phyloP scores from a whole-genome alignment of 2,329 filamentous ascomycete species.

The Rutstroemia sp. region DNA sequence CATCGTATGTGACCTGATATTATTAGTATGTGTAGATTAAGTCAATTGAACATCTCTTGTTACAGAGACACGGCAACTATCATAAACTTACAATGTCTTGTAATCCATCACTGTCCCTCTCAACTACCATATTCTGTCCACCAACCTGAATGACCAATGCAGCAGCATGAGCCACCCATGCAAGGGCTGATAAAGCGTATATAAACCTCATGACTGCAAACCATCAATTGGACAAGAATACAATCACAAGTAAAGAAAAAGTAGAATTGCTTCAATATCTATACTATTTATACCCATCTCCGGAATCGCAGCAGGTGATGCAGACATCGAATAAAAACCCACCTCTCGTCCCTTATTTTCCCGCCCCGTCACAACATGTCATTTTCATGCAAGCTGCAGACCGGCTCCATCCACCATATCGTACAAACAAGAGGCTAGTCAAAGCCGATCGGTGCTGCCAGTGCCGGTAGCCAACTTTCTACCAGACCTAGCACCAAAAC shows the following conservation, averaged over 20 bases:
- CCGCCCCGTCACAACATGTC: too few species aligned
- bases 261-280: background rate
- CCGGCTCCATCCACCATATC: too few species aligned
- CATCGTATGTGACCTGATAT: conserved; percentile 50
- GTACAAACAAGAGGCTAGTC: too few species aligned
- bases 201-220: conserved; percentile 33
- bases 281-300: too few species aligned
- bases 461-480: too few species aligned
- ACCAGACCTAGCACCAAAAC: too few species aligned
- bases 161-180: conserved; percentile 37
- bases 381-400: too few species aligned
- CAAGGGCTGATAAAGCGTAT: conserved; percentile 27
- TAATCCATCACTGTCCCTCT: conserved; percentile 41
- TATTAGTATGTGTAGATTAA: background rate
- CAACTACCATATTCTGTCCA: conserved; percentile 41
- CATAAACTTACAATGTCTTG: conserved; percentile 45
- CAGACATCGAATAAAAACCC: too few species aligned
- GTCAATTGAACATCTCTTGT: background rate
- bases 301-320: too few species aligned
- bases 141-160: conserved; percentile 38
- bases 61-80: background rate
- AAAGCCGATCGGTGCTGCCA: too few species aligned
- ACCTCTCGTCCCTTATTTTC: too few species aligned
- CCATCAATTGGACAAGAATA: background rate
- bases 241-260: background rate